phyloP scores from a whole-genome alignment of 306 rosid species.

The Fagus sylvatica region DNA sequence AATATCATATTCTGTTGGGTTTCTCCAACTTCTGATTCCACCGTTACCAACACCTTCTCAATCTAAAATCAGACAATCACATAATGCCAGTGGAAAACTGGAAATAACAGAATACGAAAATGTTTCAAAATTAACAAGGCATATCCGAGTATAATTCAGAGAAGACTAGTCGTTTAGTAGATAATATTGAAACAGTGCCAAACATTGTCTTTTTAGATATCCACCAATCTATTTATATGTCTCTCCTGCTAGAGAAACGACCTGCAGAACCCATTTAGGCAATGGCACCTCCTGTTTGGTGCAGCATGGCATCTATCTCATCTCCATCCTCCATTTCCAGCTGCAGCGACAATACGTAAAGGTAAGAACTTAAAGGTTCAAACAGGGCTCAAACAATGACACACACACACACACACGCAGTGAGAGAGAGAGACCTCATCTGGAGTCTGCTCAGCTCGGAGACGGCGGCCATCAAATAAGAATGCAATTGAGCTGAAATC shows the following conservation, averaged over 20 bases:
- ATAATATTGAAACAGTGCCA: not conserved
- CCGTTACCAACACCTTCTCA: not conserved
- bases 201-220: constrained; percentile 17
- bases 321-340: constrained; percentile 93
- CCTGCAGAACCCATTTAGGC: constrained; percentile 18
- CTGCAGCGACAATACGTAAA: constrained; percentile 33
- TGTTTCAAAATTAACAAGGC: too few species aligned
- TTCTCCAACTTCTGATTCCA: too few species aligned
- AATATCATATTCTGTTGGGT: too few species aligned
- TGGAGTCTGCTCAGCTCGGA: constrained; percentile 76
- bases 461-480: constrained; percentile 75
- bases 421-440: constrained; percentile 51
- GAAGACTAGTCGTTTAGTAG: too few species aligned
- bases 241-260: not conserved
- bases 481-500: constrained; percentile 72
- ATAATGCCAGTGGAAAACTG: not conserved
- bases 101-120: not conserved
- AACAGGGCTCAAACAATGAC: not conserved
- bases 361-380: constrained; percentile 16
- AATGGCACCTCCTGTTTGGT: constrained; percentile 71
- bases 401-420: not conserved
- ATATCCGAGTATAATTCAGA: too few species aligned
- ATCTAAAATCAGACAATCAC: not conserved
- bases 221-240: constrained; percentile 32
- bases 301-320: constrained; percentile 83